Evolutionary conservation across 2,329 filamentous ascomycete genomes (phyloP).

Genomic region (Bipolaris cookei): DNA sequence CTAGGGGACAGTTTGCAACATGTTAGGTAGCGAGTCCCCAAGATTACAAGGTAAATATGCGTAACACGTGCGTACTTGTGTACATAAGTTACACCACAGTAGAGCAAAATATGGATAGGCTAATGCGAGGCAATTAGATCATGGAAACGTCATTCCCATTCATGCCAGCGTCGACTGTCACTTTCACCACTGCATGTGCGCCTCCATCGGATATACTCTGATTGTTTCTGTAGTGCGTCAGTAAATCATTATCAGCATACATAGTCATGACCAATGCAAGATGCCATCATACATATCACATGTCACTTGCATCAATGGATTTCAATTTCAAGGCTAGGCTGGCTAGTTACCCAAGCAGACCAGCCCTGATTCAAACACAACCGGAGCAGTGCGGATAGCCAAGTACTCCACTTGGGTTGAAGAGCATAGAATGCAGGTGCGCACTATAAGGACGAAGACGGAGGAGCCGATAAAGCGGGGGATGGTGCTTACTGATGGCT

Average conservation of each 20-base stretch:
- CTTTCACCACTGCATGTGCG: neutral
- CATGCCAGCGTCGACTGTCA: neutral
- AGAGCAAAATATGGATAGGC: neutral
- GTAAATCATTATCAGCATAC: neutral
- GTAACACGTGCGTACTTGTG: neutral
- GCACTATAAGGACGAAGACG: neutral
- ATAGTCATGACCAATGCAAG: neutral
- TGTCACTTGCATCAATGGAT: neutral
- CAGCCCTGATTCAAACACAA: neutral
- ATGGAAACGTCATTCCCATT: neutral
- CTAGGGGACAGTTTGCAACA: neutral
- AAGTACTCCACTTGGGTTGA: neutral
- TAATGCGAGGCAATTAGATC: neutral
- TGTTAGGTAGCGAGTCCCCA: neutral
- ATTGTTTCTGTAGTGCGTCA: neutral
- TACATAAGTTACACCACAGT: neutral
- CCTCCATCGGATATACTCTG: neutral
- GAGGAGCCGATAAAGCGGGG: slow-evolving; percentile 4
- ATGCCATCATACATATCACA: neutral
- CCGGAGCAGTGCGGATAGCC: neutral
- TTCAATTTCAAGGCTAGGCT: neutral
- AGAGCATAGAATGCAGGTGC: neutral
- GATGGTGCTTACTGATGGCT: neutral
- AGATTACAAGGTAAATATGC: no score
- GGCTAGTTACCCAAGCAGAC: neutral